Evolutionary conservation across 2,329 filamentous ascomycete species (phyloP).

Genomic region (Fusarium proliferatum): DNA sequence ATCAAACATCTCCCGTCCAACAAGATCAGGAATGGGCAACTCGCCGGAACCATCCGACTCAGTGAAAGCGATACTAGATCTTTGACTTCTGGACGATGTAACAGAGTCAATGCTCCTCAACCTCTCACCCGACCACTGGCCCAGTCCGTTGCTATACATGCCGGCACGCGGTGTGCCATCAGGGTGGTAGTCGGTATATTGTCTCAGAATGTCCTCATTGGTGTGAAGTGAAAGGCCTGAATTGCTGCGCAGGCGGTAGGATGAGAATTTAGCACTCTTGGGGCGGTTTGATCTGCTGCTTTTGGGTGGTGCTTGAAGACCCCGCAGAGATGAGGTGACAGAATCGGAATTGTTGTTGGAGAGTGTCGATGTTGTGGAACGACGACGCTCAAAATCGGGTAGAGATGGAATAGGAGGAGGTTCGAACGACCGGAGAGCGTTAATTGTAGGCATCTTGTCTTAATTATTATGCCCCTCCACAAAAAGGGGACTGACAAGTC

Average conservation of each 20-base stretch:
- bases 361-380: slow-evolving; percentile 36
- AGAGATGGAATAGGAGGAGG: slow-evolving; percentile 42
- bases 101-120: slow-evolving; percentile 46
- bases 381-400: slow-evolving; percentile 43
- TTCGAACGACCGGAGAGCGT: slow-evolving; percentile 41
- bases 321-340: slow-evolving; percentile 26
- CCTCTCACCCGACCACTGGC: slow-evolving; percentile 36
- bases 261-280: slow-evolving; percentile 46
- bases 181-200: slow-evolving; percentile 59
- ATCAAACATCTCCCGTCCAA: slow-evolving; percentile 62
- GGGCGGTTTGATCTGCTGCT: slow-evolving; percentile 39
- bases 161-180: slow-evolving; percentile 51
- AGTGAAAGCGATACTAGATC: slow-evolving; percentile 43
- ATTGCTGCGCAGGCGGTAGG: slow-evolving; percentile 55
- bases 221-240: slow-evolving; percentile 59
- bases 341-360: slow-evolving; percentile 34
- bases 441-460: slow-evolving; percentile 41
- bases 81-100: slow-evolving; percentile 39
- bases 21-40: slow-evolving; percentile 57
- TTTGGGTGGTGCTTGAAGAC: slow-evolving; percentile 38
- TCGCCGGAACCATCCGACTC: slow-evolving; percentile 43
- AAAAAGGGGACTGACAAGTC: neutral
- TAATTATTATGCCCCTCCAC: slow-evolving; percentile 2
- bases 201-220: slow-evolving; percentile 57
- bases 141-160: slow-evolving; percentile 28